Evolutionary conservation across 768 basidiomycete genomes (phyloP).

Genomic region (Lactifluus rugatus): DNA sequence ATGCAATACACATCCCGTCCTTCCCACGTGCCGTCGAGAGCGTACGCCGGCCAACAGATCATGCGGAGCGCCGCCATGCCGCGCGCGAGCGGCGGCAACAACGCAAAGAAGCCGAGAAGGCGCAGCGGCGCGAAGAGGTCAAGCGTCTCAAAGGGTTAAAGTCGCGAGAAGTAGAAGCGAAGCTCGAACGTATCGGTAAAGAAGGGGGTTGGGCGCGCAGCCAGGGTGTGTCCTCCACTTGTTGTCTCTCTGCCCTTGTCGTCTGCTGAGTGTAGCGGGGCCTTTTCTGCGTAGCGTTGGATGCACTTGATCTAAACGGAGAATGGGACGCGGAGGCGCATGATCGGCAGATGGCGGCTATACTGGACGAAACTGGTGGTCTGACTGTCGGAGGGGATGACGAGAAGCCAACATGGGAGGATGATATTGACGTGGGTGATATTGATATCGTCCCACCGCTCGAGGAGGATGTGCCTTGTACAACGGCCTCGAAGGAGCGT

Average conservation of each 20-base stretch:
- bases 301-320: slow-evolving; percentile 74
- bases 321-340: slow-evolving; percentile 89
- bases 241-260: not conserved
- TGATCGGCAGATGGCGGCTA: slow-evolving; percentile 67
- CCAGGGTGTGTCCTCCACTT: slow-evolving; percentile 21
- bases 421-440: slow-evolving; percentile 78
- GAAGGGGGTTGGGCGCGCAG: slow-evolving; percentile 50
- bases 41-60: slow-evolving; percentile 61
- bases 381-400: slow-evolving; percentile 27
- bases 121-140: slow-evolving; percentile 70
- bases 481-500: slow-evolving; percentile 6
- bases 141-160: slow-evolving; percentile 75
- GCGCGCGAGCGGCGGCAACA: slow-evolving; percentile 70
- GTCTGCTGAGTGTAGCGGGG: not conserved
- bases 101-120: slow-evolving; percentile 69
- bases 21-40: slow-evolving; percentile 66
- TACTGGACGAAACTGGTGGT: slow-evolving; percentile 53
- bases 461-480: slow-evolving; percentile 22
- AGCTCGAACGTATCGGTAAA: slow-evolving; percentile 60
- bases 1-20: slow-evolving; percentile 52
- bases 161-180: slow-evolving; percentile 67
- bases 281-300: slow-evolving; percentile 37
- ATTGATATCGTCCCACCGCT: slow-evolving; percentile 48
- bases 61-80: slow-evolving; percentile 52
- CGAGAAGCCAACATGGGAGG: slow-evolving; percentile 84